Evolutionary conservation across 1,139 yeast species (phyloP).

Genomic region (Pichia sp.): DNA sequence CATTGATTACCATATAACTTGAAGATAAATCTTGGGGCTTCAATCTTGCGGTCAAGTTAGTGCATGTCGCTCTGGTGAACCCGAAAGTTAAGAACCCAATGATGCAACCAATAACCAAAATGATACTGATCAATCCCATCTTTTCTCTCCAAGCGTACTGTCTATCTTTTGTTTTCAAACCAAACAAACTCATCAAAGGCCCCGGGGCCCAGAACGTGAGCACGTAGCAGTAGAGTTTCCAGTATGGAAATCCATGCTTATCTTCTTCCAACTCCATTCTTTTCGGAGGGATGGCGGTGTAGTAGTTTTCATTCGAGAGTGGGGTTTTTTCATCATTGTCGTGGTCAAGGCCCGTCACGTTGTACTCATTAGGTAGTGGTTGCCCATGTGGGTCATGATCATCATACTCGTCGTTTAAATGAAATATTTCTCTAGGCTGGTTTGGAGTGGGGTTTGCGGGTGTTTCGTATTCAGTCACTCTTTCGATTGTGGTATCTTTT

Average conservation of each 20-base stretch:
- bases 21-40: slow-evolving; percentile 52
- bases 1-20: slow-evolving; percentile 73
- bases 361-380: neutral
- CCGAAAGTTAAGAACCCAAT: slow-evolving; percentile 91
- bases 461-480: neutral
- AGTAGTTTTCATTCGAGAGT: slow-evolving; percentile 4
- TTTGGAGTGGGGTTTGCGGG: neutral
- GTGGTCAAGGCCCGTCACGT: neutral
- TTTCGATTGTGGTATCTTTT: neutral
- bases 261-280: slow-evolving; percentile 23
- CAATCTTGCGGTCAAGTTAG: slow-evolving; percentile 46
- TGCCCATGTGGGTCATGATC: neutral
- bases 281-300: slow-evolving; percentile 23
- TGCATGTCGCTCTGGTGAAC: slow-evolving; percentile 81
- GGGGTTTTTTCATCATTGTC: slow-evolving; percentile 11
- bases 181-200: slow-evolving; percentile 65
- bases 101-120: slow-evolving; percentile 66
- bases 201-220: slow-evolving; percentile 93
- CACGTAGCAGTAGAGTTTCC: slow-evolving; percentile 77
- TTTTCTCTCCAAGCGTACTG: slow-evolving; percentile 98
- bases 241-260: slow-evolving; percentile 45
- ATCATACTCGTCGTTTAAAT: slow-evolving; percentile 43
- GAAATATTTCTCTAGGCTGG: slow-evolving; percentile 36
- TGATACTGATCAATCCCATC: slow-evolving; percentile 75
- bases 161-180: slow-evolving; percentile 72